Conservation (phyloP, 306 rosid genomes). For the Bauhinia variegata region DNA sequence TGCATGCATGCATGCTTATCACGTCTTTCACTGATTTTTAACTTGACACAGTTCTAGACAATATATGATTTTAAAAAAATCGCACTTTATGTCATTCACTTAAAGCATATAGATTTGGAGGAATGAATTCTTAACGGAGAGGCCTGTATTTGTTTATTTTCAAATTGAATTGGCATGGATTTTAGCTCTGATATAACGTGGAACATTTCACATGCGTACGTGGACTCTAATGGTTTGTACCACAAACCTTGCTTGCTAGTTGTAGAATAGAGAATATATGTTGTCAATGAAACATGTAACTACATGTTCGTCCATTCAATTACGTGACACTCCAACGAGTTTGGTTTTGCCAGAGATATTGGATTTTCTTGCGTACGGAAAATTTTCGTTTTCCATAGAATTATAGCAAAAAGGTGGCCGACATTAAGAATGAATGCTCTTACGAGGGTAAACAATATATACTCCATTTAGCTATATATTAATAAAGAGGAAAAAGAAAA, state of each 20-base stretch:
- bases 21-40: too few species aligned
- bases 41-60: too few species aligned
- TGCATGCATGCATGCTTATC: too few species aligned
- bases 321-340: slow-evolving; percentile 33
- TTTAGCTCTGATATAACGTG: not conserved
- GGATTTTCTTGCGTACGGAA: slow-evolving; percentile 42
- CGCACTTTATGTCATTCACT: too few species aligned
- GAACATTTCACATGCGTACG: too few species aligned
- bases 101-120: too few species aligned
- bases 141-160: too few species aligned
- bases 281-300: slow-evolving; percentile 38
- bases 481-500: not conserved
- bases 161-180: too few species aligned
- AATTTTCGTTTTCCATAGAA: slow-evolving; percentile 30
- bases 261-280: slow-evolving; percentile 36
- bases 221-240: not conserved
- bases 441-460: slow-evolving; percentile 20
- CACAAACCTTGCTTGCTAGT: not conserved
- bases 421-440: slow-evolving; percentile 61
- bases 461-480: slow-evolving; percentile 17
- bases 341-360: not conserved
- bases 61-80: too few species aligned
- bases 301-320: slow-evolving; percentile 34
- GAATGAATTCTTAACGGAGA: too few species aligned
- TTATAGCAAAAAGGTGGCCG: slow-evolving; percentile 47